Evolutionary conservation across 306 rosid genomes (phyloP).

Genomic region (Trichosanthes cucumerina): DNA sequence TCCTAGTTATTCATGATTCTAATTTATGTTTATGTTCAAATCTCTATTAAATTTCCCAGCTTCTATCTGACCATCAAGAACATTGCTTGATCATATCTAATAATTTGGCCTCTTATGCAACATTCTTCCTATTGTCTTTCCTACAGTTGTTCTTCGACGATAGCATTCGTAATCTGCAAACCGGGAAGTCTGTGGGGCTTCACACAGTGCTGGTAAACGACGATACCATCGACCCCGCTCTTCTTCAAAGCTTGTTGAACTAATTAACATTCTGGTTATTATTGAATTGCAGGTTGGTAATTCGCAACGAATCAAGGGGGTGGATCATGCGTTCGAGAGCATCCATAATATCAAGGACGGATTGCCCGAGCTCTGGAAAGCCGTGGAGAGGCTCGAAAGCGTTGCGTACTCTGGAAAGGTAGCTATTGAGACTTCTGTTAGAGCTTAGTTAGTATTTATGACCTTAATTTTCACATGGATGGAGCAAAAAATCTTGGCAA

Average conservation of each 20-base stretch:
- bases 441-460: slow-evolving; percentile 47
- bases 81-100: neutral
- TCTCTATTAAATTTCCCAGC: neutral
- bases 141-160: slow-evolving; percentile 80
- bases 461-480: neutral
- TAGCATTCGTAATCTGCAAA: slow-evolving; percentile 46
- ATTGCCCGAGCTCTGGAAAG: slow-evolving; percentile 80
- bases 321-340: slow-evolving; percentile 78
- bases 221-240: no score
- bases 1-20: neutral
- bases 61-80: neutral
- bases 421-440: slow-evolving; percentile 57
- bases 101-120: neutral
- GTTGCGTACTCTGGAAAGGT: slow-evolving; percentile 26
- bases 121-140: neutral
- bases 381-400: slow-evolving; percentile 27
- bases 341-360: slow-evolving; percentile 84
- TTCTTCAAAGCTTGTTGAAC: neutral
- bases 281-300: slow-evolving; percentile 50
- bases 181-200: slow-evolving; percentile 53
- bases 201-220: slow-evolving; percentile 57
- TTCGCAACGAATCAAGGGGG: slow-evolving; percentile 31
- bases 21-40: neutral
- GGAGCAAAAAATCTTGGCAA: neutral
- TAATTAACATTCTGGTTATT: neutral